Base-by-base conservation (phyloP, 1,284 basidiomycete species). In the Amylostereum chailletii region DNA sequence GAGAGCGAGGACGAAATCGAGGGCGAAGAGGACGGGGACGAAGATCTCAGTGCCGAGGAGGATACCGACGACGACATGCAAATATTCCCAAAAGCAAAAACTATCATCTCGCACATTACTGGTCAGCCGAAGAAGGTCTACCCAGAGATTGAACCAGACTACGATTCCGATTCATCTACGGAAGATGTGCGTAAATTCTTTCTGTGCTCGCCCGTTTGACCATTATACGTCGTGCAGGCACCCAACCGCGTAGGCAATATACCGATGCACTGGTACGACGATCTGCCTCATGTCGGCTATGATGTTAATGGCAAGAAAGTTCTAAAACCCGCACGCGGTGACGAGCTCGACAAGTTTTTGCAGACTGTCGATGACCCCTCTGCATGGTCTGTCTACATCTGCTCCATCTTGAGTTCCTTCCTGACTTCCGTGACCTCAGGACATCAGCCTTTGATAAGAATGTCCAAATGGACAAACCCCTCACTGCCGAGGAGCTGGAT, bases 211-310 rank as follows among this genome's bases (percentile, higher is more conserved):
- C 26, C 1, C 32, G 30, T 5, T 34, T 34, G 44, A 44, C 45
- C 42, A 47, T 54, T 49, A 51, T 46, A 48, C 52, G 42, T 36
- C 19, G 34, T 41, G 41, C 53, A 96, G 92, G 79, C 84, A 54
- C 89, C 90, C 34, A 99, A 98, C 67, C 88, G 94, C 51, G 84
- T 97, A 58, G 96, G 96, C 52, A 83, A 96, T 69, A 77, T 99
- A 50, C 96, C 96, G 42, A 86, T 92, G 74, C 93, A 98, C 64
- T 99, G 95, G 93, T 99, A 99, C 69, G 96, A 99, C 66, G 95
- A 99, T 71, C 74, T 99, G 58, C 96, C 96, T n/a, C 96, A 99
- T 71, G 83, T 99, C 62, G 96, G 96, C 44, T 99, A 99, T 71
- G 83, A 94, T 67, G 86, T 99, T 63, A 81, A 95, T 64, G 96